Conservation (phyloP, 2,329 filamentous ascomycete genomes). For the Colletotrichum sp. region DNA sequence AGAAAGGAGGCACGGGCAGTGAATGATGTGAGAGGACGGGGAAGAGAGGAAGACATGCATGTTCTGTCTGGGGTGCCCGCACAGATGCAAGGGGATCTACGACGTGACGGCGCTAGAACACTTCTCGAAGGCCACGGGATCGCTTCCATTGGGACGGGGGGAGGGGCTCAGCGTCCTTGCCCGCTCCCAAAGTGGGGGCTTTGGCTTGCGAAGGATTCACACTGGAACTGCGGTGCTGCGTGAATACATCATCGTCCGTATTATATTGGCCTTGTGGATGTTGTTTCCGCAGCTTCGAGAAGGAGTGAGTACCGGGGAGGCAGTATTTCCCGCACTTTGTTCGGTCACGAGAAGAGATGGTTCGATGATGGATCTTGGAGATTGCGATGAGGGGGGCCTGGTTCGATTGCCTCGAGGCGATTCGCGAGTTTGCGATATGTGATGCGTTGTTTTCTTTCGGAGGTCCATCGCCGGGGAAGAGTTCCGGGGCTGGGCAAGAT, state of each 20-base stretch:
- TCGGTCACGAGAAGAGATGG: neutral
- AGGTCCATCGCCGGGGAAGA: neutral
- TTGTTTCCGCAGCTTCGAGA: neutral
- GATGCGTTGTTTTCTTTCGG: neutral
- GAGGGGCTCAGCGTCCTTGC: neutral
- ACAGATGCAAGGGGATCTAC: neutral
- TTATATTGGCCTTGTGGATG: neutral
- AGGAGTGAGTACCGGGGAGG: neutral
- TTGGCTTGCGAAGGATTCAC: neutral
- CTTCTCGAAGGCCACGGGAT: slow-evolving; percentile 6
- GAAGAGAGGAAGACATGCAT: neutral
- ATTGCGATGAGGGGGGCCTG: neutral
- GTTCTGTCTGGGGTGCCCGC: neutral
- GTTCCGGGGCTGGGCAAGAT: neutral
- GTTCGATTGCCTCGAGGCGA: neutral
- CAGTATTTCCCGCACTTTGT: neutral
- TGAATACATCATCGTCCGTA: neutral
- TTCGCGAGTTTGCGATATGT: neutral
- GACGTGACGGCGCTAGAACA: neutral
- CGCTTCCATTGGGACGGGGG: neutral
- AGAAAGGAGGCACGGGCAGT: neutral
- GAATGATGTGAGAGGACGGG: neutral
- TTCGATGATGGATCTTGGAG: neutral
- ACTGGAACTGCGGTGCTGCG: neutral
- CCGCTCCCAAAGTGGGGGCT: neutral